Conservation (phyloP, 768 basidiomycete genomes). For the Ramaria sp. region DNA sequence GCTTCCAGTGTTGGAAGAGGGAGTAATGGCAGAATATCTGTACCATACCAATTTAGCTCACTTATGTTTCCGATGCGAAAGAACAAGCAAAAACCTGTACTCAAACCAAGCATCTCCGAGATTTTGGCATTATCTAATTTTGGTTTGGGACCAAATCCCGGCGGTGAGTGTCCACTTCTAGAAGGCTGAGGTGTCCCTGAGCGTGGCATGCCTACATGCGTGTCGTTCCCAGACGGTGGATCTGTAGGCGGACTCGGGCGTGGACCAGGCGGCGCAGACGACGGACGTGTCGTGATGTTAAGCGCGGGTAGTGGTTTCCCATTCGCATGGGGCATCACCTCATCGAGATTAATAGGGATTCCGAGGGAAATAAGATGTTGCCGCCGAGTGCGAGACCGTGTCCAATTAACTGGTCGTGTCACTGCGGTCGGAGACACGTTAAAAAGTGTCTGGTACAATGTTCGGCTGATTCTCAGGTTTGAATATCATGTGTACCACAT, state of each 20-base stretch:
- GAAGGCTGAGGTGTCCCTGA: slow-evolving; percentile 28
- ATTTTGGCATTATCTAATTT: slow-evolving; percentile 59
- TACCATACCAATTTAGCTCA: slow-evolving; percentile 6
- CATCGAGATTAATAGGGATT: slow-evolving; percentile 91
- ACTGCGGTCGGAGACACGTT: slow-evolving; percentile 52
- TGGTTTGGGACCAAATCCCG: slow-evolving; percentile 58
- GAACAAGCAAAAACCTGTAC: slow-evolving; percentile 37
- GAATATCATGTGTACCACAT: slow-evolving; percentile 11
- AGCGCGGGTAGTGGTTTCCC: slow-evolving; percentile 65
- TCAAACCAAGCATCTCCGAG: slow-evolving; percentile 50
- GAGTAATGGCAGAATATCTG: slow-evolving; percentile 64
- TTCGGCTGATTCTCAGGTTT: slow-evolving; percentile 41
- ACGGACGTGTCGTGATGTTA: slow-evolving; percentile 72
- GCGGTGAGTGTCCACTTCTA: slow-evolving; percentile 14
- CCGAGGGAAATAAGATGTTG: slow-evolving; percentile 88
- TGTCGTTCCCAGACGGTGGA: slow-evolving; percentile 28
- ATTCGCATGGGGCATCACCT: slow-evolving; percentile 62
- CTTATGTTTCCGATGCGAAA: background rate
- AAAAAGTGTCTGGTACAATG: slow-evolving; percentile 62
- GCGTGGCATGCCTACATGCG: slow-evolving; percentile 41
- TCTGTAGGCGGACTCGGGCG: slow-evolving; percentile 26
- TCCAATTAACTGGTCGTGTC: slow-evolving; percentile 88
- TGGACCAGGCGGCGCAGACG: slow-evolving; percentile 66
- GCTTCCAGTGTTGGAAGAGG: slow-evolving; percentile 57
- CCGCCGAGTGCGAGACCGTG: slow-evolving; percentile 78